Conservation (phyloP, 2,329 filamentous ascomycete species). For the Corynespora cassiicola region DNA sequence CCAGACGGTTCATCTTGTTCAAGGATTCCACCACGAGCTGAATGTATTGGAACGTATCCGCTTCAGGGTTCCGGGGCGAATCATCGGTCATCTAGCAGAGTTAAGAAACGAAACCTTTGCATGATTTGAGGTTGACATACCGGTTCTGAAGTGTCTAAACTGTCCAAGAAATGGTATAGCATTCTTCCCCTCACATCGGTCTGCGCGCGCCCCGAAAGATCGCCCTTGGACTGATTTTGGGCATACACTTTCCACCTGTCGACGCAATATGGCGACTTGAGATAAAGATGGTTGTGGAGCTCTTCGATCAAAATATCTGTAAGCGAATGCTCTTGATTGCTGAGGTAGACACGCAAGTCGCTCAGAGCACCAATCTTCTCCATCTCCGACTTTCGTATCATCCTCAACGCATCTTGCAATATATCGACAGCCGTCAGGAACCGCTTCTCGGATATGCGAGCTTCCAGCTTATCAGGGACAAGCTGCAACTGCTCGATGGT, state of each 20-base stretch:
- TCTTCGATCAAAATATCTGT: slow-evolving; percentile 98
- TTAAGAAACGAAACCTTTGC: slow-evolving; percentile 25
- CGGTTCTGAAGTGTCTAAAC: slow-evolving; percentile 58
- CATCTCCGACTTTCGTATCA: slow-evolving; percentile 85
- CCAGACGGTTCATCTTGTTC: slow-evolving; percentile 86
- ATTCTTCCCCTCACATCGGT: slow-evolving; percentile 57
- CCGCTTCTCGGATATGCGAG: slow-evolving; percentile 92
- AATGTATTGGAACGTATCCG: slow-evolving; percentile 94
- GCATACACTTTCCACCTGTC: slow-evolving; percentile 89
- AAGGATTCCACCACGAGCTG: slow-evolving; percentile 85
- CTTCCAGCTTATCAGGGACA: slow-evolving; percentile 91
- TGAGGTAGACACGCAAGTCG: slow-evolving; percentile 85
- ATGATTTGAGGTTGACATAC: slow-evolving; percentile 21
- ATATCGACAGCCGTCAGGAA: slow-evolving; percentile 94
- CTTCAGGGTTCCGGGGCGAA: slow-evolving; percentile 89
- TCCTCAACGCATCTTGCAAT: slow-evolving; percentile 82
- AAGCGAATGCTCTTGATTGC: slow-evolving; percentile 89
- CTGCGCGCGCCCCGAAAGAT: slow-evolving; percentile 37
- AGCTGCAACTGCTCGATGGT: slow-evolving; percentile 87
- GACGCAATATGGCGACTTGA: slow-evolving; percentile 97
- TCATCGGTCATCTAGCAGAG: slow-evolving; percentile 73
- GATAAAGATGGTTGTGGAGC: slow-evolving; percentile 93
- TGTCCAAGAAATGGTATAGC: slow-evolving; percentile 64
- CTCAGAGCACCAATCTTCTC: slow-evolving; percentile 88
- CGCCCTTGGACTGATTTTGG: slow-evolving; percentile 64